Evolutionary conservation across 805 yeast genomes (phyloP).

Genomic region (Candida sphagnicola): DNA sequence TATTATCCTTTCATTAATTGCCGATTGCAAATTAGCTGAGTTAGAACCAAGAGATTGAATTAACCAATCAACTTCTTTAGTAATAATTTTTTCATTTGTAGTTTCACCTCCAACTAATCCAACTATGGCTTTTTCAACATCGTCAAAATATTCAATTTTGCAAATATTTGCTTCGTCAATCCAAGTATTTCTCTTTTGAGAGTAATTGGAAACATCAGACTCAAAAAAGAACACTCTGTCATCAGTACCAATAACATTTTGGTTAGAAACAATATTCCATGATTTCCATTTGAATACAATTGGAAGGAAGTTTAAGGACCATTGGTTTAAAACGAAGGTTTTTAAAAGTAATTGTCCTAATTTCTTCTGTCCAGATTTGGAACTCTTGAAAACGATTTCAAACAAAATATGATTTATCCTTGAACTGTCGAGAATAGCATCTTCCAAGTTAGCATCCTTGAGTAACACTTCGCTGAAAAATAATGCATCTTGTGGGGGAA

Average conservation of each 20-base stretch:
- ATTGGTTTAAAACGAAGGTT: constrained; percentile 70
- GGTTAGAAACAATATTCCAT: constrained; percentile 27
- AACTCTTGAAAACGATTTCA: constrained; percentile 38
- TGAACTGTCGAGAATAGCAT: constrained; percentile 24
- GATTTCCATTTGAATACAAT: constrained; percentile 47
- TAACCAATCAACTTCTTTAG: constrained; percentile 57
- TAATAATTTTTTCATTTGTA: constrained; percentile 48
- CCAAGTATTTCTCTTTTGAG: constrained; percentile 43
- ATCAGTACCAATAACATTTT: constrained; percentile 23
- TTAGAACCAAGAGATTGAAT: constrained; percentile 44
- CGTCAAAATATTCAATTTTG: constrained; percentile 44
- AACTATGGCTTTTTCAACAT: constrained; percentile 56
- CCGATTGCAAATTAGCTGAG: constrained; percentile 34
- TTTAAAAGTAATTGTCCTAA: constrained; percentile 50
- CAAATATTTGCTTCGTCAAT: constrained; percentile 38
- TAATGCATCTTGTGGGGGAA: constrained; percentile 58
- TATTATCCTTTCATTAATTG: constrained; percentile 50
- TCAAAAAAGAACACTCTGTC: constrained; percentile 29
- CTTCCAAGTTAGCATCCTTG: constrained; percentile 18
- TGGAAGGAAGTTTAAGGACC: constrained; percentile 33
- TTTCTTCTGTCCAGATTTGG: constrained; percentile 44
- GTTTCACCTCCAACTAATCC: constrained; percentile 48
- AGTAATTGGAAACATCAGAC: constrained; percentile 24
- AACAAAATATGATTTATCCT: constrained; percentile 23
- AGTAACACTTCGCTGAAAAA: constrained; percentile 18